A percentile compares a stretch with the other conserved stretches of the same genome.
phyloP scores from a whole-genome alignment of 352 stramenopile species.

The Aphanomyces astaci region DNA sequence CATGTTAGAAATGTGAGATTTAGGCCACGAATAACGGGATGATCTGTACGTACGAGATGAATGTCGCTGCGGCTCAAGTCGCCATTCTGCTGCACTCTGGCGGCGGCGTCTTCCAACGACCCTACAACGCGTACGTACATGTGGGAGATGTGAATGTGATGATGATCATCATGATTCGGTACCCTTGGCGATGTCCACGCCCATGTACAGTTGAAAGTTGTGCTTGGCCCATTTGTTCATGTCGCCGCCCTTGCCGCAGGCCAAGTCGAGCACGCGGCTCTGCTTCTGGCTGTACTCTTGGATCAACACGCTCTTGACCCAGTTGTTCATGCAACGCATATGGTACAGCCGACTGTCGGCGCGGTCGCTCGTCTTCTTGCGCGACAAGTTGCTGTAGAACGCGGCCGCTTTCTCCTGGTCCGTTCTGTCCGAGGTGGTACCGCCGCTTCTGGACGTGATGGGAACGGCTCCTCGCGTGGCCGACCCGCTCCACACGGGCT shows the following conservation, averaged over 20 bases:
- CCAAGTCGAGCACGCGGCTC: constrained; percentile 93
- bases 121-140: no score
- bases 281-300: constrained; percentile 75
- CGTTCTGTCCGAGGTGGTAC: background rate
- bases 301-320: constrained; percentile 96
- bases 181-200: constrained; percentile 91
- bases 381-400: constrained; percentile 83
- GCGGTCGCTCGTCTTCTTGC: constrained; percentile 59
- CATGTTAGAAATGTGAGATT: background rate
- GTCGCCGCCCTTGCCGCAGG: constrained; percentile 97
- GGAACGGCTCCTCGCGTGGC: no score
- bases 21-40: constrained; percentile 3
- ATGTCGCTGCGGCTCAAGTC: constrained; percentile 68
- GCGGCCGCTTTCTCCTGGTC: constrained; percentile 44
- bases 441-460: background rate
- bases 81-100: constrained; percentile 70
- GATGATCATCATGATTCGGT: no score
- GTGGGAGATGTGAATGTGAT: no score
- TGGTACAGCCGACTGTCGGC: constrained; percentile 93
- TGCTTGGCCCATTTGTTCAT: constrained; percentile 95
- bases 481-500: background rate
- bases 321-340: constrained; percentile 97
- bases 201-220: constrained; percentile 91
- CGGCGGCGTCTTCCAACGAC: constrained; percentile 90
- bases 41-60: constrained; percentile 45